Conservation (phyloP, 2,329 filamentous ascomycete genomes). For the Colletotrichum noveboracense region DNA sequence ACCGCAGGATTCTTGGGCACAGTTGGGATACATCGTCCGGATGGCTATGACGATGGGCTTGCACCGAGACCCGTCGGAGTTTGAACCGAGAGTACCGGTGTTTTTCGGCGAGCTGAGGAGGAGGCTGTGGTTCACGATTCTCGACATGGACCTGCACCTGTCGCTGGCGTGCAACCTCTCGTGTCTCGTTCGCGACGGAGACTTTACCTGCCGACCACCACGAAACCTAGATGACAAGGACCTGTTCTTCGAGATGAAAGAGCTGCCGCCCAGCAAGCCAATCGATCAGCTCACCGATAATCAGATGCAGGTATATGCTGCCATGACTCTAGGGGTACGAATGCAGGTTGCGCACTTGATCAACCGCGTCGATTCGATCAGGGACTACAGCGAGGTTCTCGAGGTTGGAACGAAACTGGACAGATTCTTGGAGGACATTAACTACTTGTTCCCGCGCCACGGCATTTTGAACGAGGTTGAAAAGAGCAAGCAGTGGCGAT, state of each 20-base stretch:
- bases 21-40: slow-evolving; percentile 59
- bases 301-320: slow-evolving; percentile 59
- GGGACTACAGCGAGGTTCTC: slow-evolving; percentile 58
- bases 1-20: slow-evolving; percentile 58
- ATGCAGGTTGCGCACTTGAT: slow-evolving; percentile 56
- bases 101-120: slow-evolving; percentile 60
- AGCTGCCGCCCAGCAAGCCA: slow-evolving; percentile 53
- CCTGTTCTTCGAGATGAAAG: slow-evolving; percentile 50
- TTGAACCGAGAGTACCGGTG: slow-evolving; percentile 50
- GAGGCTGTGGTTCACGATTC: slow-evolving; percentile 61
- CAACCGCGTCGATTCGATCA: slow-evolving; percentile 55
- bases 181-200: slow-evolving; percentile 54
- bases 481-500: slow-evolving; percentile 57
- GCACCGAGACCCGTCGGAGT: slow-evolving; percentile 62
- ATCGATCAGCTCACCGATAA: slow-evolving; percentile 58
- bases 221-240: slow-evolving; percentile 59
- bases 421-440: slow-evolving; percentile 58
- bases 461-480: slow-evolving; percentile 45
- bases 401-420: slow-evolving; percentile 60
- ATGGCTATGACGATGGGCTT: slow-evolving; percentile 66
- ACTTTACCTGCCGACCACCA: slow-evolving; percentile 58
- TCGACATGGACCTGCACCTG: slow-evolving; percentile 62
- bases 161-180: slow-evolving; percentile 59
- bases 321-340: slow-evolving; percentile 53
- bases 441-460: slow-evolving; percentile 55